These are phyloP conservation scores for Phytophthora niederhauseri DNA, from an alignment of 352 stramenopile genomes.

Conservation along the genomic window DNA sequence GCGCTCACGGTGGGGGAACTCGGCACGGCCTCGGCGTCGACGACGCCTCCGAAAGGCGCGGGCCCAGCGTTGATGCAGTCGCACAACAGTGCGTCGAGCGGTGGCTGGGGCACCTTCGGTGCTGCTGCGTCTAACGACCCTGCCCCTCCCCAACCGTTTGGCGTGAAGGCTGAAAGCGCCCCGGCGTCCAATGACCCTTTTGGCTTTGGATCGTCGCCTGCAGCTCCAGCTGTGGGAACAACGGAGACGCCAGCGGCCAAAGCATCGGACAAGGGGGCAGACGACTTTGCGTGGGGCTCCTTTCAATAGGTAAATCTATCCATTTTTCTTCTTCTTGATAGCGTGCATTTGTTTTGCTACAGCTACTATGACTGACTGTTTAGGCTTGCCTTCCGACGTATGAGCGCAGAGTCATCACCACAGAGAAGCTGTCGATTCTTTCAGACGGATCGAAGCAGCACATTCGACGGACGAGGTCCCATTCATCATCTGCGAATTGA, in stretches of 20 bases:
- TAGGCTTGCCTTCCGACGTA: neutral
- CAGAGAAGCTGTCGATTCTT: neutral
- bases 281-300: slow-evolving; percentile 34
- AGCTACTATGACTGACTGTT: neutral
- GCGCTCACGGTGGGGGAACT: slow-evolving; percentile 40
- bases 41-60: slow-evolving; percentile 28
- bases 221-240: neutral
- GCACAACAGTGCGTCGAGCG: slow-evolving; percentile 26
- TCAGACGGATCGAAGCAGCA: slow-evolving; percentile 8
- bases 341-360: neutral
- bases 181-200: slow-evolving; percentile 23
- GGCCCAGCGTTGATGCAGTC: slow-evolving; percentile 21
- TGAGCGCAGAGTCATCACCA: neutral
- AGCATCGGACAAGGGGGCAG: slow-evolving; percentile 13
- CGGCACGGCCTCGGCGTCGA: slow-evolving; percentile 20
- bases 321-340: neutral
- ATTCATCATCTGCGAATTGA: slow-evolving; percentile 10
- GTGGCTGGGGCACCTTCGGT: slow-evolving; percentile 30
- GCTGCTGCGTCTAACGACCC: slow-evolving; percentile 20
- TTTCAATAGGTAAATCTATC: slow-evolving; percentile 26
- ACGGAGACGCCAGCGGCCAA: neutral
- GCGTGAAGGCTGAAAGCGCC: slow-evolving; percentile 6
- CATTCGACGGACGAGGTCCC: slow-evolving; percentile 8
- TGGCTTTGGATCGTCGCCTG: slow-evolving; percentile 15
- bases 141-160: slow-evolving; percentile 21